phyloP scores from a whole-genome alignment of 306 rosid genomes.

The Trifolium pratense region DNA sequence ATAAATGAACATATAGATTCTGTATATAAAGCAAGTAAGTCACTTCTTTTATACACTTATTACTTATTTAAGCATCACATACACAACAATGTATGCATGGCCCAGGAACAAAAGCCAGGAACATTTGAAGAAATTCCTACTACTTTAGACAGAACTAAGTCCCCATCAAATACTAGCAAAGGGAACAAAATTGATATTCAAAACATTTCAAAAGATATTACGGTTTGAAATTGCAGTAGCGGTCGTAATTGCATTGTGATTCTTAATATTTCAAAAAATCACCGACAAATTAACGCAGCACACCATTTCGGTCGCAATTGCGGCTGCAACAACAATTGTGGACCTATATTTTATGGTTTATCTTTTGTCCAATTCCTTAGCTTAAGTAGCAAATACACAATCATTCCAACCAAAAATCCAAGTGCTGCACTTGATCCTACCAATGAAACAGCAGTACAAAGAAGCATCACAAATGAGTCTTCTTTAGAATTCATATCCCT shows the following conservation, averaged over 20 bases:
- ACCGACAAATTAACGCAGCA: neutral
- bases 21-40: neutral
- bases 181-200: neutral
- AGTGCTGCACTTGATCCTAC: constrained; percentile 69
- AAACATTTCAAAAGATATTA: neutral
- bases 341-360: constrained; percentile 38
- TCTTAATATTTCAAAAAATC: neutral
- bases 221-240: neutral
- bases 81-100: neutral
- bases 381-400: constrained; percentile 48
- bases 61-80: neutral
- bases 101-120: neutral
- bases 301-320: neutral
- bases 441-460: constrained; percentile 58
- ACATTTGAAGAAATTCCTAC: neutral
- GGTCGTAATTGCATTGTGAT: neutral
- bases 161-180: neutral
- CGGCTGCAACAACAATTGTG: too few species aligned
- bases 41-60: constrained; percentile 17
- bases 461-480: constrained; percentile 65
- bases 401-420: constrained; percentile 61
- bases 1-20: neutral
- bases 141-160: too few species aligned
- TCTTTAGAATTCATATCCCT: constrained; percentile 65
- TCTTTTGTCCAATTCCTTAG: constrained; percentile 50